Evolutionary conservation across 768 basidiomycete species (phyloP).

Genomic region (Termitomyces sp.): DNA sequence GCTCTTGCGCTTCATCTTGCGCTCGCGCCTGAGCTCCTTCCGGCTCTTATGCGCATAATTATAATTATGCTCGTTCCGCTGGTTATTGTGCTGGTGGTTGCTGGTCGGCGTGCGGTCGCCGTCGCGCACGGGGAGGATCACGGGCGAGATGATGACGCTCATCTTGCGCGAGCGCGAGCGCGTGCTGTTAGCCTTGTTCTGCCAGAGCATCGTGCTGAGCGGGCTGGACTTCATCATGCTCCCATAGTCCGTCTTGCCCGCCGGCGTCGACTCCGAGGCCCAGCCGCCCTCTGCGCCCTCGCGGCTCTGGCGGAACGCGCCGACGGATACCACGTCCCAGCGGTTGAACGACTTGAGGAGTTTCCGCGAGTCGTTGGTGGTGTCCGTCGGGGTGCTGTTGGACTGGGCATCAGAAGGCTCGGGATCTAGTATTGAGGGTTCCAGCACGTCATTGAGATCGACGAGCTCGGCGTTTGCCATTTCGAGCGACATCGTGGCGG

Average conservation of each 20-base stretch:
- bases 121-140: slow-evolving; percentile 43
- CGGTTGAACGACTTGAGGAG: slow-evolving; percentile 52
- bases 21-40: slow-evolving; percentile 65
- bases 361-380: slow-evolving; percentile 36
- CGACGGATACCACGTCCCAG: slow-evolving; percentile 75
- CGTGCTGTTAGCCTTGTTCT: slow-evolving; percentile 22
- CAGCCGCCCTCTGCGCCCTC: slow-evolving; percentile 28
- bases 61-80: slow-evolving; percentile 23
- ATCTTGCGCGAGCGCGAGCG: slow-evolving; percentile 26
- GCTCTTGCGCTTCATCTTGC: slow-evolving; percentile 63
- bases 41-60: slow-evolving; percentile 47
- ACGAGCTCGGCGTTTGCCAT: slow-evolving; percentile 48
- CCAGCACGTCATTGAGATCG: slow-evolving; percentile 73
- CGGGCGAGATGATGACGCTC: slow-evolving; percentile 45
- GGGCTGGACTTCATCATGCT: slow-evolving; percentile 55
- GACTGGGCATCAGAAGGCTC: slow-evolving; percentile 38
- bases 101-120: slow-evolving; percentile 56
- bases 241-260: slow-evolving; percentile 37
- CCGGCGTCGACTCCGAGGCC: slow-evolving; percentile 31
- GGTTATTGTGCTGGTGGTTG: slow-evolving; percentile 30
- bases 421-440: slow-evolving; percentile 65
- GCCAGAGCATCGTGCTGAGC: slow-evolving; percentile 55
- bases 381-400: slow-evolving; percentile 25
- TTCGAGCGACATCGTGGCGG: slow-evolving; percentile 26
- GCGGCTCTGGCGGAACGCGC: slow-evolving; percentile 66